Evolutionary conservation across 129 eudicot genomes (phyloP).

Genomic region (Flaveria trinervia): DNA sequence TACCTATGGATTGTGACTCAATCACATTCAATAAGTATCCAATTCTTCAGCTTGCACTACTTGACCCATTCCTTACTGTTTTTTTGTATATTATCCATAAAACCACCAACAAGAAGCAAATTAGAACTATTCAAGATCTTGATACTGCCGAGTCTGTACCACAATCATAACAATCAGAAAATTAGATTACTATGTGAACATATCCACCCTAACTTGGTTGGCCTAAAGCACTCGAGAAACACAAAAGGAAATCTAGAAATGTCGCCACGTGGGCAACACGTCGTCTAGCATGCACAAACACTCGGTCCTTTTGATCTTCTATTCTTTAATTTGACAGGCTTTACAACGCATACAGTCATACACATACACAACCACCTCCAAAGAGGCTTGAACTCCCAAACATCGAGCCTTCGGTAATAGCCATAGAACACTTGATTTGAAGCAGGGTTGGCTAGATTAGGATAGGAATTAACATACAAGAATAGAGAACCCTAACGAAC

Average conservation of each 20-base stretch:
- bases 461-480: too few species aligned
- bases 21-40: slow-evolving; percentile 26
- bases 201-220: neutral
- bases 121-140: too few species aligned
- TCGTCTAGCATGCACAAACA: neutral
- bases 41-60: slow-evolving; percentile 27
- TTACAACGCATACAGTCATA: too few species aligned
- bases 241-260: neutral
- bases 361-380: too few species aligned
- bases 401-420: too few species aligned
- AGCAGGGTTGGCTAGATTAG: too few species aligned
- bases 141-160: too few species aligned
- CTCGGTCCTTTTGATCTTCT: neutral
- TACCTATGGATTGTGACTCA: slow-evolving; percentile 15
- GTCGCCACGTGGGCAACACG: neutral
- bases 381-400: too few species aligned
- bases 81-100: slow-evolving; percentile 17
- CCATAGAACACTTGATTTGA: too few species aligned
- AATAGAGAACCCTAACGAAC: too few species aligned
- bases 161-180: slow-evolving; percentile 15
- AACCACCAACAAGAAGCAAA: slow-evolving; percentile 13
- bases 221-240: neutral
- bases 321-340: too few species aligned
- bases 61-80: slow-evolving; percentile 10
- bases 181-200: neutral